Evolutionary conservation across 2,329 filamentous ascomycete genomes (phyloP).

Genomic region (Leptodontidium sp.): DNA sequence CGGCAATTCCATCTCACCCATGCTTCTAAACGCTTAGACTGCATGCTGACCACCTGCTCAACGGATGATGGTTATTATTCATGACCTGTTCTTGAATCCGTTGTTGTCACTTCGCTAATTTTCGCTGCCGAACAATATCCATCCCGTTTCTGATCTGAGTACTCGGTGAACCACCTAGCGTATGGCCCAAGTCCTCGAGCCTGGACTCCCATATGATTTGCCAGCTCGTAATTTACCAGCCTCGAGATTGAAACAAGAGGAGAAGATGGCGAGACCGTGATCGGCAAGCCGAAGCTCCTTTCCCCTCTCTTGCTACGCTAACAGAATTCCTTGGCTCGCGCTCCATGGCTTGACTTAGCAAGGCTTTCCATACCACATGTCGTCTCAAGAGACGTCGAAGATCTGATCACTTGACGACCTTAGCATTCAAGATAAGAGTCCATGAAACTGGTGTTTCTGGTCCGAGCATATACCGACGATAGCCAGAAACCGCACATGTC

Average conservation of each 20-base stretch:
- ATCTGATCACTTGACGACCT: constrained; percentile 13
- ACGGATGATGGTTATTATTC: background rate
- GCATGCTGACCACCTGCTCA: background rate
- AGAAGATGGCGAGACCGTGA: background rate
- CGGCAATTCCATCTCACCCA: background rate
- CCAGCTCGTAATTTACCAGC: background rate
- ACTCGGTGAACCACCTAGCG: constrained; percentile 3
- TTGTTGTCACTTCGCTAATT: constrained; percentile 4
- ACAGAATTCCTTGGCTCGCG: background rate
- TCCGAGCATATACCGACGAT: background rate
- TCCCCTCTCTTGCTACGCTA: background rate
- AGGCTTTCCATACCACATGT: constrained; percentile 6
- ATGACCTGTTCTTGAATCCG: background rate
- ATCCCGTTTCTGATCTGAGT: background rate
- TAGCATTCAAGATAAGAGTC: background rate
- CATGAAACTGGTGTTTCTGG: constrained; percentile 6
- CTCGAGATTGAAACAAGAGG: constrained; percentile 2
- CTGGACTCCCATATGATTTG: background rate
- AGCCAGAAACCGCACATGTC: constrained; percentile 11
- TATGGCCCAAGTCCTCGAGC: constrained; percentile 1
- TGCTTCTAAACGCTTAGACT: background rate
- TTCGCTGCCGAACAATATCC: background rate
- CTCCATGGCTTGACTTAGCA: background rate
- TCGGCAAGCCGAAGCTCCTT: background rate
- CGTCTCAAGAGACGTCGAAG: constrained; percentile 6